Evolutionary conservation across 768 basidiomycete species (phyloP).

Genomic region (Mycena metata): DNA sequence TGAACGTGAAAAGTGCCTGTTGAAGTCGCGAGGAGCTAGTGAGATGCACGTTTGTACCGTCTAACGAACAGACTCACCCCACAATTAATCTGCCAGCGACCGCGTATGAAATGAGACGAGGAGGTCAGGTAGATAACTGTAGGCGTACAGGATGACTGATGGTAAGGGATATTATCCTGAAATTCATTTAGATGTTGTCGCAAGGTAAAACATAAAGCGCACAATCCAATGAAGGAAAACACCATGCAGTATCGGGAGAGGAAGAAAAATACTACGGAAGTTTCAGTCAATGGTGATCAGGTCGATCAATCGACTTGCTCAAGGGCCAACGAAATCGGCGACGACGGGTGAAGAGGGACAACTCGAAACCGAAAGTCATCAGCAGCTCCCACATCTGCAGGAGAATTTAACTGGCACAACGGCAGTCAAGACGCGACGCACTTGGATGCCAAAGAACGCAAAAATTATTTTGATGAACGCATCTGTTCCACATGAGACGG

Average conservation of each 20-base stretch:
- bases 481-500: slow-evolving; percentile 49
- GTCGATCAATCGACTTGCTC: slow-evolving; percentile 16
- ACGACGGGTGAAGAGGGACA: slow-evolving; percentile 70
- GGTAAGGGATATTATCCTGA: slow-evolving; percentile 71
- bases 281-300: slow-evolving; percentile 39
- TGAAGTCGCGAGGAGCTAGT: slow-evolving; percentile 17
- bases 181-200: too few species aligned
- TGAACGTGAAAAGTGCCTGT: slow-evolving; percentile 77
- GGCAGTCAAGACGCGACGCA: too few species aligned
- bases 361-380: slow-evolving; percentile 74
- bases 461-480: slow-evolving; percentile 73
- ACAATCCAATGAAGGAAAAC: slow-evolving; percentile 76
- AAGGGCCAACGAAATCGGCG: slow-evolving; percentile 78
- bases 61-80: slow-evolving; percentile 53
- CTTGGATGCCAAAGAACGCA: slow-evolving; percentile 69
- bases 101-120: slow-evolving; percentile 30
- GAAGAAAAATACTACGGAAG: slow-evolving; percentile 69
- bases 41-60: not conserved
- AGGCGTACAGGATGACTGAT: slow-evolving; percentile 59
- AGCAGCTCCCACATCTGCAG: slow-evolving; percentile 73
- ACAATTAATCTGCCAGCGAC: slow-evolving; percentile 66
- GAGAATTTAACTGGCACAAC: too few species aligned
- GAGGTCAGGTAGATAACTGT: not conserved
- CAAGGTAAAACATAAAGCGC: slow-evolving; percentile 42
- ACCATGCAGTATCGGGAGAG: slow-evolving; percentile 80